A percentile compares a stretch with the other conserved stretches of the same genome.
Evolutionary conservation across 352 stramenopile species (phyloP).

Genomic region (Globisporangium cylindrosporum): DNA sequence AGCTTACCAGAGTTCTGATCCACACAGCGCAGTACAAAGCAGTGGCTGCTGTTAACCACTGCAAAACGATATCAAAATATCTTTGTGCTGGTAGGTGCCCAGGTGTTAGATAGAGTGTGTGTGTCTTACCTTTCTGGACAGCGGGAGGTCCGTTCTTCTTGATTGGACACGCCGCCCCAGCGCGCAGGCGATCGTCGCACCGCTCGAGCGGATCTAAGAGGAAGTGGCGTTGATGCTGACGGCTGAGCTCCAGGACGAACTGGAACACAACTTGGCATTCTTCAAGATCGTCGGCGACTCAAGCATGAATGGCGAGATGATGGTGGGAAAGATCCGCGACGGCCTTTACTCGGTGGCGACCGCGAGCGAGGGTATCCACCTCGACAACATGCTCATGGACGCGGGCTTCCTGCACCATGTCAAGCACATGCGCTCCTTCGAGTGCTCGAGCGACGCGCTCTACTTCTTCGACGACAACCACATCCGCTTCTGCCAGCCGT

Average conservation of each 20-base stretch:
- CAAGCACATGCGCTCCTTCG: conserved; percentile 38
- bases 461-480: conserved; percentile 55
- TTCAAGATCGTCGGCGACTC: conserved; percentile 22
- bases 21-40: neutral
- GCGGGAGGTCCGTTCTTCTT: neutral
- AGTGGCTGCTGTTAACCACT: neutral
- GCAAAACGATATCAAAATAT: neutral
- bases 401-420: conserved; percentile 48
- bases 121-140: neutral
- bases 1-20: neutral
- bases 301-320: conserved; percentile 24
- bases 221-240: conserved; percentile 35
- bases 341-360: neutral
- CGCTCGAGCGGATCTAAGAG: conserved; percentile 46
- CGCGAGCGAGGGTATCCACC: conserved; percentile 31
- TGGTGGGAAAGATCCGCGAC: neutral
- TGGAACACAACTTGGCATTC: conserved; percentile 1
- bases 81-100: neutral
- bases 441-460: conserved; percentile 25
- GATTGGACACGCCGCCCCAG: conserved; percentile 51
- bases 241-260: conserved; percentile 34
- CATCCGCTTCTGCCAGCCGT: conserved; percentile 32
- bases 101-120: no score
- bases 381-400: conserved; percentile 60
- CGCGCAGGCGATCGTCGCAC: conserved; percentile 36